phyloP scores from a whole-genome alignment of 257 asterid genomes.

The Nicotiana attenuata region DNA sequence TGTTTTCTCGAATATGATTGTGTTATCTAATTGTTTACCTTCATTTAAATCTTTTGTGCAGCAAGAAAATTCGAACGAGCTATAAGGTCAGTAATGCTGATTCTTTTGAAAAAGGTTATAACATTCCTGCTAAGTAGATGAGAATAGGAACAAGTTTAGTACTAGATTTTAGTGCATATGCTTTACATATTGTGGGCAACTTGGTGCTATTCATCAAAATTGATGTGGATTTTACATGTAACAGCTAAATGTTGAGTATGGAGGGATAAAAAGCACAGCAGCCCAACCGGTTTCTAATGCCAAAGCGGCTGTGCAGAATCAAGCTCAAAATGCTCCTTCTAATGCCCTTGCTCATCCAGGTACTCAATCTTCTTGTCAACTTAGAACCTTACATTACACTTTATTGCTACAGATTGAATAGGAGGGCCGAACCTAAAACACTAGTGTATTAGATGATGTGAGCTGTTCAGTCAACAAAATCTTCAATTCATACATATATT shows the following conservation, averaged over 20 bases:
- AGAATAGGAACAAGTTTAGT: neutral
- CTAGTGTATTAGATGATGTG: neutral
- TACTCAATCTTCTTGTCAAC: constrained; percentile 17
- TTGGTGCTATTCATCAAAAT: neutral
- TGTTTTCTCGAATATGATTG: neutral
- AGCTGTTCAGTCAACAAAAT: neutral
- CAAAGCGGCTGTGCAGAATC: constrained; percentile 32
- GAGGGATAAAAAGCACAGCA: constrained; percentile 32
- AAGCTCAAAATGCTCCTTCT: constrained; percentile 43
- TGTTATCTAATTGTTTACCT: neutral
- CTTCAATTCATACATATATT: neutral
- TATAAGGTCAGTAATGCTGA: constrained; percentile 43
- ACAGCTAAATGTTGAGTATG: constrained; percentile 67
- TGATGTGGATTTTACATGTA: constrained; percentile 7
- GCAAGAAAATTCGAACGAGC: constrained; percentile 81
- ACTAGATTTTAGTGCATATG: neutral
- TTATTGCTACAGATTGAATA: neutral
- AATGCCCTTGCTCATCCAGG: constrained; percentile 87
- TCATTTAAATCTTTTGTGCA: constrained; percentile 29
- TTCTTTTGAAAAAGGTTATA: neutral
- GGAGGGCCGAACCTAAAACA: neutral
- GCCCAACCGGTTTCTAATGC: constrained; percentile 27
- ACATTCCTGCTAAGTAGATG: neutral
- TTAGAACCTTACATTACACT: neutral
- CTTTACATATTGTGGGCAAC: neutral